phyloP scores from a whole-genome alignment of 1,284 basidiomycete species.

The Cutaneotrichosporon cutaneum region DNA sequence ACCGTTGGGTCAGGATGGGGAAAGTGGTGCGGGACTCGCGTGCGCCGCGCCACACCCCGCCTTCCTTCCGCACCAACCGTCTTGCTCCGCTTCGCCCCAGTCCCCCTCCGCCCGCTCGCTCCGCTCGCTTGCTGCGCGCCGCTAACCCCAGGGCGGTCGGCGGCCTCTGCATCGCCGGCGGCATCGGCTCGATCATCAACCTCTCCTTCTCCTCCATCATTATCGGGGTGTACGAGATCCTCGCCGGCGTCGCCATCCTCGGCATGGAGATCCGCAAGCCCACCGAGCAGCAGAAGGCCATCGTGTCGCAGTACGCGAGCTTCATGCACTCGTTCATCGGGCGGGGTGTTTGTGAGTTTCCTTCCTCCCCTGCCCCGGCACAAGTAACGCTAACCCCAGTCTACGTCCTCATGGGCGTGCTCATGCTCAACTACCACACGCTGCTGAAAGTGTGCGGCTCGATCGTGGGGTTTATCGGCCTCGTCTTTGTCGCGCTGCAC shows the following conservation, averaged over 20 bases:
- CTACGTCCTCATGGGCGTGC: slow-evolving; percentile 52
- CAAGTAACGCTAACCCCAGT: slow-evolving; percentile 29
- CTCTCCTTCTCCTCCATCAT: slow-evolving; percentile 50
- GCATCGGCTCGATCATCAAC: slow-evolving; percentile 48
- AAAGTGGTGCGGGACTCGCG: no score
- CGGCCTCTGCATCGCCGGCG: slow-evolving; percentile 48
- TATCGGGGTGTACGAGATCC: slow-evolving; percentile 47
- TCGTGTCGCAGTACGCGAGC: slow-evolving; percentile 51
- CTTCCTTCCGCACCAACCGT: background rate
- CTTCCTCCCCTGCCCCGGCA: background rate
- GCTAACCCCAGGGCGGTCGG: slow-evolving; percentile 43
- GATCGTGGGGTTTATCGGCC: slow-evolving; percentile 44
- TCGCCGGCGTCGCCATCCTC: slow-evolving; percentile 45
- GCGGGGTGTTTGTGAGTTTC: slow-evolving; percentile 52
- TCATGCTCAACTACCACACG: slow-evolving; percentile 53
- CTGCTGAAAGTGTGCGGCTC: slow-evolving; percentile 51
- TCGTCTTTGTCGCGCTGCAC: slow-evolving; percentile 47
- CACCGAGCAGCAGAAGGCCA: slow-evolving; percentile 46
- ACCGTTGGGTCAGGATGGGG: no score
- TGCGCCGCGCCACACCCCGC: no score
- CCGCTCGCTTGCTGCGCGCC: no score
- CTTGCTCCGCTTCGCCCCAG: background rate
- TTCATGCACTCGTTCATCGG: slow-evolving; percentile 54
- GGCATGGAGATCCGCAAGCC: slow-evolving; percentile 47
- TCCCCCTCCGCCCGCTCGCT: no score